Percentiles rank a stretch among this genome's conserved stretches.
These are phyloP conservation scores for Hypomontagnella submonticulosa DNA, from an alignment of 495 filamentous ascomycete species.

Conservation along the genomic window DNA sequence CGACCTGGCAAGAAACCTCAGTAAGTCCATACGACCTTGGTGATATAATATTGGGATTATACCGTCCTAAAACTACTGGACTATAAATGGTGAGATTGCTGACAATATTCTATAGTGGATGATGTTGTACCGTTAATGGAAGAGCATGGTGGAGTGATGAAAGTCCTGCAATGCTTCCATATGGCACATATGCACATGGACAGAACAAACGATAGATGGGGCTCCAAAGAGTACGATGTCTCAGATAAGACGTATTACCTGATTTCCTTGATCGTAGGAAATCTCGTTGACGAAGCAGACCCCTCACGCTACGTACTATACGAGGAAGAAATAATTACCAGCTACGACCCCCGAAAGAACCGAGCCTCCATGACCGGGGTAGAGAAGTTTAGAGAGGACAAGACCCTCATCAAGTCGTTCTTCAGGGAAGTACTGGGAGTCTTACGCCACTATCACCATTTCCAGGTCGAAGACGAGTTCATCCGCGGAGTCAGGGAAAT, in stretches of 20 bases:
- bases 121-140: conserved; percentile 48
- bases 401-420: conserved; percentile 45
- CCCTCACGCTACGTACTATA: conserved; percentile 33
- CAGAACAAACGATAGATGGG: too few relatives aligned
- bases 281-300: conserved; percentile 33
- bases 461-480: conserved; percentile 53
- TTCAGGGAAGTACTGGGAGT: conserved; percentile 47
- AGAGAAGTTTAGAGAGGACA: conserved; percentile 50
- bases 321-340: conserved; percentile 47
- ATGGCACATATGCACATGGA: too few relatives aligned
- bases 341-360: conserved; percentile 47
- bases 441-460: conserved; percentile 11
- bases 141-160: conserved; percentile 35
- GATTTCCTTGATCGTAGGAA: conserved; percentile 39
- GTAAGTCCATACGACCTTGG: conserved; percentile 1
- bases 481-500: conserved; percentile 49
- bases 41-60: too few relatives aligned
- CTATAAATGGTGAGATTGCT: neutral
- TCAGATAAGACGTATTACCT: conserved; percentile 38
- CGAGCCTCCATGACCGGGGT: conserved; percentile 42
- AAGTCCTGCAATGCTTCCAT: conserved; percentile 44
- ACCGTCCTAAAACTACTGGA: neutral
- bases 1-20: conserved; percentile 47
- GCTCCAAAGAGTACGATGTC: conserved; percentile 49
- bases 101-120: conserved; percentile 45